Conservation (phyloP, 2,329 filamentous ascomycete species). For the Paramyrothecium sp. region DNA sequence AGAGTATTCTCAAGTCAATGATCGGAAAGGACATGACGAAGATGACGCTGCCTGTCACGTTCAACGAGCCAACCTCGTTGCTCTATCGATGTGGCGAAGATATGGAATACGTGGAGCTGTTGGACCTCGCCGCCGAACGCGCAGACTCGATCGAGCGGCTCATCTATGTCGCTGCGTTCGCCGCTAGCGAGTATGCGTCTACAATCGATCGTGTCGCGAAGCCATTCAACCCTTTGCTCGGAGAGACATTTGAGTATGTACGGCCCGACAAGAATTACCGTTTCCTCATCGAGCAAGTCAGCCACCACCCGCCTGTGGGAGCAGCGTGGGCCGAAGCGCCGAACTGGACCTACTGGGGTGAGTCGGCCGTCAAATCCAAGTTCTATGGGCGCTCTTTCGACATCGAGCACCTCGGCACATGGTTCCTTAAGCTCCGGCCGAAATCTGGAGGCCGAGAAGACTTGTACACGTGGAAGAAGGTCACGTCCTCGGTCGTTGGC, state of each 20-base stretch:
- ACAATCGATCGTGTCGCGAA: constrained; percentile 97
- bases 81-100: constrained; percentile 95
- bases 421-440: constrained; percentile 87
- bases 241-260: constrained; percentile 96
- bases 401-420: constrained; percentile 92
- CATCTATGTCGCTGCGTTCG: constrained; percentile 93
- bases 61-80: constrained; percentile 96
- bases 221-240: constrained; percentile 93
- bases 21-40: constrained; percentile 99
- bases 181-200: constrained; percentile 93
- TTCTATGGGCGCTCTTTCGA: constrained; percentile 98
- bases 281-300: constrained; percentile 98
- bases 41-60: constrained; percentile 97
- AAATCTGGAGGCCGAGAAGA: constrained; percentile 74
- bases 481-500: constrained; percentile 94
- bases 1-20: constrained; percentile 98
- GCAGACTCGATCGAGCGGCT: constrained; percentile 86
- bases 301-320: constrained; percentile 92
- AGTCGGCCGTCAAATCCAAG: constrained; percentile 92
- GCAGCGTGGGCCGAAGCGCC: constrained; percentile 90
- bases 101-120: constrained; percentile 93
- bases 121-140: constrained; percentile 84
- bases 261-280: constrained; percentile 96
- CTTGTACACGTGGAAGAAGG: constrained; percentile 98
- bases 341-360: constrained; percentile 96